Percentiles rank a stretch among this genome's conserved stretches.
Evolutionary conservation across 1,284 basidiomycete species (phyloP).

Genomic region (Puccinia triticina): DNA sequence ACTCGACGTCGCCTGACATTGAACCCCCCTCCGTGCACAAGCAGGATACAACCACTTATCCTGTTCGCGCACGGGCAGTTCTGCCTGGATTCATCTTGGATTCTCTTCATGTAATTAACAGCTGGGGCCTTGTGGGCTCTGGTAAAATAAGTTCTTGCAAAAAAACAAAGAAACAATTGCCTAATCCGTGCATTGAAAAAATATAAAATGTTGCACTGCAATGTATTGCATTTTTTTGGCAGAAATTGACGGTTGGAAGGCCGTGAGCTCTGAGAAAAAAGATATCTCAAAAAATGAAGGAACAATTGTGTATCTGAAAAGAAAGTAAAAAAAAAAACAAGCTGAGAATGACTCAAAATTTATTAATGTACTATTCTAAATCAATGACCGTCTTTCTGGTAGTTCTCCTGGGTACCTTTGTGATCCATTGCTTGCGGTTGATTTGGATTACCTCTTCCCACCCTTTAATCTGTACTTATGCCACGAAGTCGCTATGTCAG

Average conservation of each 20-base stretch:
- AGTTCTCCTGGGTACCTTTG: neutral
- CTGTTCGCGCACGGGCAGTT: neutral
- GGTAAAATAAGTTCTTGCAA: no score
- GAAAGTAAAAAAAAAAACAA: neutral
- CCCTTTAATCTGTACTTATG: neutral
- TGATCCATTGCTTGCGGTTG: neutral
- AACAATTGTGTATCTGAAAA: neutral
- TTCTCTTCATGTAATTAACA: no score
- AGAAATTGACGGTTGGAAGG: neutral
- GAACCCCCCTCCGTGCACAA: neutral
- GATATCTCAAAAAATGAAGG: neutral
- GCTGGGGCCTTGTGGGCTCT: no score
- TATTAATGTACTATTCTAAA: neutral
- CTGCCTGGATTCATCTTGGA: no score
- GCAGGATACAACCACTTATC: neutral
- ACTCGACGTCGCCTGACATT: neutral
- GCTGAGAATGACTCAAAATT: neutral
- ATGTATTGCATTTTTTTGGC: neutral
- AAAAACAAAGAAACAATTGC: no score
- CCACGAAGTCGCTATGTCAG: neutral
- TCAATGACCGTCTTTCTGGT: neutral
- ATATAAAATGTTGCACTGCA: no score
- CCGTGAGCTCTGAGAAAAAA: neutral
- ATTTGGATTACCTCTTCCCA: slow-evolving; percentile 3
- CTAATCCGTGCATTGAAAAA: no score